Base-by-base conservation (phyloP, 2,329 filamentous ascomycete genomes). In the Cordyceps militaris region DNA sequence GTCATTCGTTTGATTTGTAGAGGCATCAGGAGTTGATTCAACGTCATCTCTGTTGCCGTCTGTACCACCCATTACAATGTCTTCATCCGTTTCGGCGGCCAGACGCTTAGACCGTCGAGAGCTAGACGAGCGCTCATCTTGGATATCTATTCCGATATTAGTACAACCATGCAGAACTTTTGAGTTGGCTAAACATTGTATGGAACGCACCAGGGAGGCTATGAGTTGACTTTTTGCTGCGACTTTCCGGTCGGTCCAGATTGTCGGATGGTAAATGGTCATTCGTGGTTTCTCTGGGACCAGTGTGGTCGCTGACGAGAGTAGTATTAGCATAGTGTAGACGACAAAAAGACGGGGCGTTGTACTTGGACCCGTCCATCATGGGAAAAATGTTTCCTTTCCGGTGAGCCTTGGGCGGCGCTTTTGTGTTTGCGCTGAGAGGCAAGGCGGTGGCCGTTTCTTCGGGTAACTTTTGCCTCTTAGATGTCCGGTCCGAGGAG, bases 291-390 rank as follows among this genome's bases (percentile, higher is more conserved):
- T 57, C 50, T 49, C 30, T 32, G 26, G 23, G 47, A 36, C 47
- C 32, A 34, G 49, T 23, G 9, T 34, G 28, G 49, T 36, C 42
- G 26, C 23, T 36, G 10, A n/a, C 23, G 7, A 10, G 4, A 38
- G 26, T 21, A 48, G 44, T 24, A 46, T 49, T 46, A 70, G 69
- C 64, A 16, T 11, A 28, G n/a, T 23, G 34, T 13, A 11, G 14
- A 19, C 24, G 9, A 46, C 6, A 11, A 28, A 10, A 6, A 24
- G 56, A 43, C 8, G 7, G 2, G 59, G 66, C 81, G 65, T 81
- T 30, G 28, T 24, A 91, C 87, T 83, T 84, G 73, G 81, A 80
- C 72, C 81, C 85, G 68, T 89, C 89, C 89, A 92, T 93, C 69
- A 78, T 80, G 70, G 79, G 64, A 60, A 72, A 64, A 60, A 72